Evolutionary conservation across 179 eudicot genomes (phyloP).

Genomic region (Spinacia oleracea): DNA sequence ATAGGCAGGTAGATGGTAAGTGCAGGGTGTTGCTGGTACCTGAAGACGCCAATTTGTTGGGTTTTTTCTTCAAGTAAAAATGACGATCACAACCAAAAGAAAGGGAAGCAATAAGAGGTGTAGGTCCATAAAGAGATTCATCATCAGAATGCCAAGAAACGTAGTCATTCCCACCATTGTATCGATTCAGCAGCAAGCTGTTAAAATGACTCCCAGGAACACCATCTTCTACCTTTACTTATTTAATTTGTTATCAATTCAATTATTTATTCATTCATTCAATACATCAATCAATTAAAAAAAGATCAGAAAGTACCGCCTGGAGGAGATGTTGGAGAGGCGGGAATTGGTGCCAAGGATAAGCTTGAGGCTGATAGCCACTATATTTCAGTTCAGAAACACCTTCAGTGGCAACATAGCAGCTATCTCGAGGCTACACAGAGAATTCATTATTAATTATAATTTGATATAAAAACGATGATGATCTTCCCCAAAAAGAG

Average conservation of each 20-base stretch:
- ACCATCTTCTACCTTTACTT: slow-evolving; percentile 72
- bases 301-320: slow-evolving; percentile 32
- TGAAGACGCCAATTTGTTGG: slow-evolving; percentile 13
- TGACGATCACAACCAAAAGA: slow-evolving; percentile 96
- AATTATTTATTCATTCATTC: too few relatives aligned
- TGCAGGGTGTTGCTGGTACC: slow-evolving; percentile 1
- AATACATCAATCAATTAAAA: too few relatives aligned
- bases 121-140: slow-evolving; percentile 88
- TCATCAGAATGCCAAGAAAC: slow-evolving; percentile 99
- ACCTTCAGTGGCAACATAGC: slow-evolving; percentile 73
- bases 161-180: slow-evolving; percentile 77
- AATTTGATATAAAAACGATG: too few relatives aligned
- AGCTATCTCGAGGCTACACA: slow-evolving; percentile 85
- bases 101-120: slow-evolving; percentile 87
- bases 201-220: slow-evolving; percentile 83
- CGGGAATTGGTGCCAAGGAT: slow-evolving; percentile 82
- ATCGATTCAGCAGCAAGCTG: slow-evolving; percentile 77
- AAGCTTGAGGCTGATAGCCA: slow-evolving; percentile 76
- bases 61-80: slow-evolving; percentile 64
- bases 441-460: too few relatives aligned
- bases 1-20: too few relatives aligned
- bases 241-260: too few relatives aligned
- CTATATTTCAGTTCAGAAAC: slow-evolving; percentile 61
- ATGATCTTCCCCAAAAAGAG: neutral
- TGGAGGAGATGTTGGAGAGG: slow-evolving; percentile 59